phyloP scores from a whole-genome alignment of 2,329 filamentous ascomycete species.

The Diaporthe sp. region DNA sequence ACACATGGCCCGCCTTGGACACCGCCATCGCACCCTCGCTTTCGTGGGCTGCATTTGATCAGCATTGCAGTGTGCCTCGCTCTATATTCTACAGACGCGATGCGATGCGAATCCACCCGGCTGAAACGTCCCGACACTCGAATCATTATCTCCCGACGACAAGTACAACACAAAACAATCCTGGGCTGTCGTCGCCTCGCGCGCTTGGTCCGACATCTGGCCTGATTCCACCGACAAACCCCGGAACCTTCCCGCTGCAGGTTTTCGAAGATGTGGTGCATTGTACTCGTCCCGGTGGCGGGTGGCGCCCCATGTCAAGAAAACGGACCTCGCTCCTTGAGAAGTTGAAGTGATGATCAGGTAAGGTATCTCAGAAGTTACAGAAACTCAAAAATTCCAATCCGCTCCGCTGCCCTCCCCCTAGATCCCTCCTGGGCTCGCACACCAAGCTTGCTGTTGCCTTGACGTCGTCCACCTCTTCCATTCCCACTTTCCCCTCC shows the following conservation, averaged over 20 bases:
- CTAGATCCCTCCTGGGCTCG: neutral
- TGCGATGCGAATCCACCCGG: neutral
- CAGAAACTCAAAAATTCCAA: conserved; percentile 16
- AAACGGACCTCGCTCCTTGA: neutral
- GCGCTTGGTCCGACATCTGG: neutral
- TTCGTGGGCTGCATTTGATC: neutral
- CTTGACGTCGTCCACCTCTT: conserved; percentile 12
- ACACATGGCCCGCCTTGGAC: neutral
- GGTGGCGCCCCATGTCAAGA: neutral
- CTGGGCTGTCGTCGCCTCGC: neutral
- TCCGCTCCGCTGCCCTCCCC: conserved; percentile 19
- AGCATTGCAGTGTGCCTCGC: neutral
- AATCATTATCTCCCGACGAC: conserved; percentile 1
- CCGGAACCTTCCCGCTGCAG: neutral
- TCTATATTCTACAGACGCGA: neutral
- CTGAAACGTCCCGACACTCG: neutral
- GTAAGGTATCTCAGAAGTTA: conserved; percentile 39
- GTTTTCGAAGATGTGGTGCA: neutral
- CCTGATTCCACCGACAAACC: neutral
- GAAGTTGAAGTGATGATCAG: conserved; percentile 27
- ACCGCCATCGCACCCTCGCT: neutral
- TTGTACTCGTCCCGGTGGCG: neutral
- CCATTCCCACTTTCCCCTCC: neutral
- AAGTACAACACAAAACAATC: neutral
- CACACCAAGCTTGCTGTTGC: conserved; percentile 38